Evolutionary conservation across 495 filamentous ascomycete species (phyloP), one percentile per base, ranked within the genome.

Genomic region (Diplogelasinospora grovesii): DNA sequence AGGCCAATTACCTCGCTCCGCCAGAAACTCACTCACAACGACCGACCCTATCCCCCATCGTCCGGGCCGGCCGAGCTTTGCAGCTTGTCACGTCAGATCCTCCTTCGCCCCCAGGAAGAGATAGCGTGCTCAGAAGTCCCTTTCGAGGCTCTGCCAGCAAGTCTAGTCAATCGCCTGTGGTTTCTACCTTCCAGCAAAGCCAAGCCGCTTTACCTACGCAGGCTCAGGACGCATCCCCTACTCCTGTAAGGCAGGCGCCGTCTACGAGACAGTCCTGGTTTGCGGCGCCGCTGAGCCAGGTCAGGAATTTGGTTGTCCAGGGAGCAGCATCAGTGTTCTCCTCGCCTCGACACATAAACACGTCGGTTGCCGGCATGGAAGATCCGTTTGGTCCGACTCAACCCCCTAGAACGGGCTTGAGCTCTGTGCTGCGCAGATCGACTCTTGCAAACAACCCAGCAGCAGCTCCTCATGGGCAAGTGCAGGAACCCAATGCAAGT

Each of bases 61-160:
- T 71, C 10, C 61, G 73, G 42, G 67, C 63, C 26, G 73, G 74
- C 10, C 62, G 65, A 36, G 64, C 62, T 21, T 59, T 77, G 11
- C 71, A 74, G 41, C 61, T 65, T 48, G 63, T 75, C 13, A 66
- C 72, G 27, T 71, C 71, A 4, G 71, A 74, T 39, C 63, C 63
- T 35, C 65, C 71, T 6, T 72, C 73, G 0, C 70, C 74, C 6
- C 56, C 45, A 43, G 65, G 51, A 41, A 38, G 29, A 53, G 70
- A 36, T 55, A 74, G 48, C 39, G 60, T 42, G 6, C 53, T 77
- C 7, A 56, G 70, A 8, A 76, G 74, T 32, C 74, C 74, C 5
- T 77, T 77, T 41, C 66, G 65, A 22, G 63, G 71, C 15, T 64
- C 69, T 3, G 50, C 48, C 8, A 36, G 52, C 15, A 63, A 50